Evolutionary conservation across 177 flowering plant genomes (phyloP), one percentile per base, ranked within the genome.

Genomic region (Vitis hybrid): DNA sequence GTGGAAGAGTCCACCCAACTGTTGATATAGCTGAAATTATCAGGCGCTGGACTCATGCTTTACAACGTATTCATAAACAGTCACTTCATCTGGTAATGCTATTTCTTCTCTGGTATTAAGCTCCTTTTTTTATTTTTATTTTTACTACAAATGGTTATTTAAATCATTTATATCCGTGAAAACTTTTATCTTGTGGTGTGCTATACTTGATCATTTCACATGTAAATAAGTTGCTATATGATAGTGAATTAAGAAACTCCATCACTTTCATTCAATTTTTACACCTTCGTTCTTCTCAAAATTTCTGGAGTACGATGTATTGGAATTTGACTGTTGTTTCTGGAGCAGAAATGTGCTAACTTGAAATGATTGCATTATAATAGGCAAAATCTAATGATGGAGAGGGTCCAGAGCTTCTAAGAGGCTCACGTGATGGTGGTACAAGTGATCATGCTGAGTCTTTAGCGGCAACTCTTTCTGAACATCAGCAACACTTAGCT

Each of bases 41-140:
- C 29, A 84, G 99, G 81, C 90, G 98, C 67, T 96, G 99, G 99
- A 96, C 97, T 10, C 99, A 96, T 87, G 99, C 97, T 50, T 81
- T 96, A 72, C 97, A 96, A 67, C 97, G 99, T 55, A 88, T 96
- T 78, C 98, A 96, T 78, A 96, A 94, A 68, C 99, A 96, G 74
- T 92, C 98, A 10, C 91, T 92, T 71, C 88, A 83, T 64, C 70
- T 96, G 97, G 99, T 96, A 88, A 29, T 29, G 5, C 31, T 29
- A 29, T 29, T 29, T 29, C 31, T 29, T 29, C 31, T 29, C 31
- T 29, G 31, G 31, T 29, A 29, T 29, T 29, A 29, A 29, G 31
- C 31, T 29, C 31, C 31, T 4, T 29, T 29, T 29, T 29, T 29
- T 0, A 29, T 29, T 29, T 29, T 29, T 29, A 29, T 29, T 29